Conservation (phyloP, 257 asterid species). For the Linaria vulgaris region DNA sequence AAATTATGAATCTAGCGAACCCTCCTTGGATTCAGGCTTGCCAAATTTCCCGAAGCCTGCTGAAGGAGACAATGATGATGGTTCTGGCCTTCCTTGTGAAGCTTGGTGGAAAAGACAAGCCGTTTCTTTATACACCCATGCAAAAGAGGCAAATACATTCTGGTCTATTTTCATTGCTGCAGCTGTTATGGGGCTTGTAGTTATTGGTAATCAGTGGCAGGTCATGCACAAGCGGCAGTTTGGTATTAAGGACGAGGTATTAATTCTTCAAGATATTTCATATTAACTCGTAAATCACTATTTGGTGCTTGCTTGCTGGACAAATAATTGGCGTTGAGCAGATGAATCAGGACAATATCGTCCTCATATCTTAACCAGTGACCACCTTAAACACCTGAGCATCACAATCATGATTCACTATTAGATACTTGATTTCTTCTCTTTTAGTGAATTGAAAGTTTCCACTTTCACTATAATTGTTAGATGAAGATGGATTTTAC, state of each 20-base stretch:
- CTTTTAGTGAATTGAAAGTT: no score
- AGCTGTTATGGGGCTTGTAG: slow-evolving; percentile 83
- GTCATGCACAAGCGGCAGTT: slow-evolving; percentile 61
- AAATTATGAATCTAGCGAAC: slow-evolving; percentile 33
- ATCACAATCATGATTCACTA: neutral
- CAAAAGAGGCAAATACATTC: slow-evolving; percentile 75
- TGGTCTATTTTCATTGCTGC: slow-evolving; percentile 90
- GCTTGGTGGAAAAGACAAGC: slow-evolving; percentile 94
- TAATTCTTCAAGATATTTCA: neutral
- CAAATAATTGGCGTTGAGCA: neutral
- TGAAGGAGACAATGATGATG: slow-evolving; percentile 43
- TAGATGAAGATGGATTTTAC: neutral
- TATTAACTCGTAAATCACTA: neutral
- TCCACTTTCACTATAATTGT: no score
- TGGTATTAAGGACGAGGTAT: slow-evolving; percentile 55
- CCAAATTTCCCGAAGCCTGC: slow-evolving; percentile 31
- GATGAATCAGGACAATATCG: neutral
- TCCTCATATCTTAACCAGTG: neutral
- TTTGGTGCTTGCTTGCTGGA: neutral
- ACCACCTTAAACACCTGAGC: neutral
- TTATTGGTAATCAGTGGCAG: slow-evolving; percentile 83
- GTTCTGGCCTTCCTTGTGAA: slow-evolving; percentile 64
- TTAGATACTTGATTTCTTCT: neutral
- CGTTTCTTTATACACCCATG: slow-evolving; percentile 57
- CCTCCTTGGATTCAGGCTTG: slow-evolving; percentile 35